Evolutionary conservation across 2,329 filamentous ascomycete species (phyloP), one percentile per base, ranked within the genome.

Genomic region (Endocalyx cinctus): DNA sequence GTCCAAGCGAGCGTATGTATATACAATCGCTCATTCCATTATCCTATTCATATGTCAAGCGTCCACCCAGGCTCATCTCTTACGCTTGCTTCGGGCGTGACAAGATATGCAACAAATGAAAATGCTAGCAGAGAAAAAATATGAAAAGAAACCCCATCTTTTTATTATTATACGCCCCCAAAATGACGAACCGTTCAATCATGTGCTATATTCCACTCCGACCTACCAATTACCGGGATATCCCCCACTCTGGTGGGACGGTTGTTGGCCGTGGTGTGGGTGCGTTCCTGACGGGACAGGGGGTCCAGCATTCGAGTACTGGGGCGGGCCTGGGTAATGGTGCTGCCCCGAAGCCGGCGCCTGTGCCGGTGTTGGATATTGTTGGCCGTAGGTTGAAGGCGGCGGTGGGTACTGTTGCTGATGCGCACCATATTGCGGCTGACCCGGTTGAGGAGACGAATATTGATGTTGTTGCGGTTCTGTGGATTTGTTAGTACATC

Each of bases 151-250:
- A 35, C 43, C 39, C 39, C 45, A 40, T 45, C 34, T 40, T 45
- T 46, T 37, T 33, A 41, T 35, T 48, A 38, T 44, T 32, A 44
- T 45, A 42, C 33, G 33, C 38, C 38, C 34, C 18, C 22, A 18
- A 20, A 31, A n/a, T 6, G 33, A 18, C n/a, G n/a, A n/a, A n/a
- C n/a, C n/a, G n/a, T n/a, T n/a, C n/a, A n/a, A n/a, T n/a, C n/a
- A n/a, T n/a, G n/a, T n/a, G n/a, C n/a, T n/a, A n/a, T n/a, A n/a
- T n/a, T n/a, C n/a, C n/a, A n/a, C n/a, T n/a, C n/a, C n/a, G n/a
- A n/a, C 23, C 41, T 52, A 58, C 50, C 55, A 58, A 33, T 48
- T 51, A 11, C 51, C 49, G 8, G 55, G 54, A 34, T 63, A 63
- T 18, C 51, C 58, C 44, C 57, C 56, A n/a, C n/a, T n/a, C 18